Base-by-base conservation (phyloP, 1,284 basidiomycete genomes). In the Melampsora americana region DNA sequence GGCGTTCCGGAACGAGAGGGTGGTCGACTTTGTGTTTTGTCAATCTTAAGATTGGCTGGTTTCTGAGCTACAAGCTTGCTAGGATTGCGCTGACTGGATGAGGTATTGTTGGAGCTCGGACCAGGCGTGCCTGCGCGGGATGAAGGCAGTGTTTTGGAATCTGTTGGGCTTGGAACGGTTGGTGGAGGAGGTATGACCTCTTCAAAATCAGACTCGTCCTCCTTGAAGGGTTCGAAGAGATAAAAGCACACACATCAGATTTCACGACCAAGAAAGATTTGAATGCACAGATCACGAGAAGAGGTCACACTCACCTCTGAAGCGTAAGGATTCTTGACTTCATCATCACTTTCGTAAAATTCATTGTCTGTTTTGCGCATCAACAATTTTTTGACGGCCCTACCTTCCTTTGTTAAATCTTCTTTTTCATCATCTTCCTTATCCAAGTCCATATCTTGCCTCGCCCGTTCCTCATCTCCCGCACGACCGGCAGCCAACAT, bases 321-420 rank as follows among this genome's bases (percentile, higher is more conserved):
- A n/a, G 66, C 66, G 62, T 76, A 76, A 23, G 73, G 73, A 69
- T 76, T 76, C 39, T 66, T 68, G 14, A 69, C 73, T 50, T 76
- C 73, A 64, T 76, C 73, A 53, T 67, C 66, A 56, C 73, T 76
- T 20, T 62, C 66, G 44, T 76, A 76, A 50, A 76, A 56, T 48
- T 76, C 50, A 48, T 76, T 66, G 14, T 76, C 73, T 11, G 53
- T 65, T 65, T 76, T 76, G 16, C 73, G 66, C 73, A 76, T 76
- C 46, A 76, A 50, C 0, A 76, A 44, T 65, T 76, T 76, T 28
- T 76, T 76, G 28, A 76, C 73, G 16, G 73, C 73, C 28, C 62
- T 76, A 26, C 73, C 73, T 76, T 76, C 73, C 53, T 76, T 76
- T n/a, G 73, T 76, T 11, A 76, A 66, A 56, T 76, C 73, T 50